Conservation (phyloP, 441 rosid species). For the Omphalea diandra region DNA sequence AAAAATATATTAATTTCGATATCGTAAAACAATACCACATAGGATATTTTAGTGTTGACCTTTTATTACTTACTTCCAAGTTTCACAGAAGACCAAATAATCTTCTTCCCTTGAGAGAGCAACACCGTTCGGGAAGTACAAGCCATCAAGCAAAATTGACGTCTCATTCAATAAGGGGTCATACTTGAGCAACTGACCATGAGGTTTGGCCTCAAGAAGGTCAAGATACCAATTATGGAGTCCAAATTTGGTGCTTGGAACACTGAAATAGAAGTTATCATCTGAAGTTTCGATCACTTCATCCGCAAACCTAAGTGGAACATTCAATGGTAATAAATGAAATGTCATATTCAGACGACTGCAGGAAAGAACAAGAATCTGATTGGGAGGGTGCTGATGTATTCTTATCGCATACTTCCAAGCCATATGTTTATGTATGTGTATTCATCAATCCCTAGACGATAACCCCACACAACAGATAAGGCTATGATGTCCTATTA, state of each 20-base stretch:
- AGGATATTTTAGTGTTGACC: too few relatives aligned
- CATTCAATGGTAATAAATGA: too few relatives aligned
- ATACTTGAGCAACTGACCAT: conserved; percentile 48
- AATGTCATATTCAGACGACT: too few relatives aligned
- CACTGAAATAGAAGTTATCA: conserved; percentile 47
- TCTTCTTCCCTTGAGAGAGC: conserved; percentile 44
- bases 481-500: too few relatives aligned
- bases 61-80: conserved; percentile 39
- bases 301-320: conserved; percentile 35
- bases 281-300: conserved; percentile 46
- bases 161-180: conserved; percentile 37
- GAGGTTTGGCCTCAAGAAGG: conserved; percentile 46
- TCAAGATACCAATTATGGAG: conserved; percentile 38
- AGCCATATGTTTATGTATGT: too few relatives aligned
- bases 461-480: too few relatives aligned
- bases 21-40: too few relatives aligned
- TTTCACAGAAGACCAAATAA: conserved; percentile 44
- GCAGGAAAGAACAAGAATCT: too few relatives aligned
- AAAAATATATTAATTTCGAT: too few relatives aligned
- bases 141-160: conserved; percentile 30
- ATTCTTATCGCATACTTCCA: too few relatives aligned
- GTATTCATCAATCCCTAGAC: too few relatives aligned
- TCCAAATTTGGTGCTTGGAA: conserved; percentile 45
- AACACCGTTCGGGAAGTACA: conserved; percentile 48
- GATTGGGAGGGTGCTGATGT: too few relatives aligned